Base-by-base conservation (phyloP, 352 stramenopile species). In the Elongisporangium undulatum region DNA sequence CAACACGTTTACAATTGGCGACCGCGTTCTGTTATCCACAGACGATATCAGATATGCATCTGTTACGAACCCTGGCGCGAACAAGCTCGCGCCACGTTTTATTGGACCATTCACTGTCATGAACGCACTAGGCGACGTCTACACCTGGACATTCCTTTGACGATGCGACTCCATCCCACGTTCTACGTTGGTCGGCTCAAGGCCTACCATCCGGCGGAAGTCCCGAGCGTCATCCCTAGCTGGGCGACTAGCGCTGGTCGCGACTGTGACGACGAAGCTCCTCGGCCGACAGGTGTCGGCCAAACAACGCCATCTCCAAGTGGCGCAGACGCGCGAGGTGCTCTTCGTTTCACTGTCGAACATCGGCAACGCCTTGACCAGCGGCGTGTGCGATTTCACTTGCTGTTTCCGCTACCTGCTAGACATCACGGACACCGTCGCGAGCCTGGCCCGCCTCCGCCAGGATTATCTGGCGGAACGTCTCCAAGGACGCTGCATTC, bases 21-120 rank as follows among this genome's bases (percentile, higher is more conserved):
- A 67, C 16, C 53, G 39, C 12, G 62, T 73, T 0, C 20, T 73
- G 10, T 12, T 73, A n/a, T 67, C 58, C 4, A 59, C 49, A 0
- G 34, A 51, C 0, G 55, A 29, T 8, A 60, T 63, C 22, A 4
- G n/a, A 39, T n/a, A 22, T 6, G n/a, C 51, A 6, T 19, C 41
- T 39, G 52, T 61, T 26, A 26, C 23, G 10, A n/a, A n/a, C n/a
- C n/a, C n/a, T n/a, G n/a, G n/a, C n/a, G n/a, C n/a, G n/a, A n/a
- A n/a, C n/a, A n/a, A n/a, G n/a, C n/a, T n/a, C 24, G 17, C 17
- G 22, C 17, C 26, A 19, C 17, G 52, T 29, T 45, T 17, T 45
- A 45, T 17, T 45, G 34, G 34, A 17, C 34, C 34, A 4, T 45
- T 45, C 17, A 45, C 9, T 45, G 34, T 45, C 12, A 17, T 45